Evolutionary conservation across 805 yeast genomes (phyloP).

Genomic region (Kuraishia molischiana): DNA sequence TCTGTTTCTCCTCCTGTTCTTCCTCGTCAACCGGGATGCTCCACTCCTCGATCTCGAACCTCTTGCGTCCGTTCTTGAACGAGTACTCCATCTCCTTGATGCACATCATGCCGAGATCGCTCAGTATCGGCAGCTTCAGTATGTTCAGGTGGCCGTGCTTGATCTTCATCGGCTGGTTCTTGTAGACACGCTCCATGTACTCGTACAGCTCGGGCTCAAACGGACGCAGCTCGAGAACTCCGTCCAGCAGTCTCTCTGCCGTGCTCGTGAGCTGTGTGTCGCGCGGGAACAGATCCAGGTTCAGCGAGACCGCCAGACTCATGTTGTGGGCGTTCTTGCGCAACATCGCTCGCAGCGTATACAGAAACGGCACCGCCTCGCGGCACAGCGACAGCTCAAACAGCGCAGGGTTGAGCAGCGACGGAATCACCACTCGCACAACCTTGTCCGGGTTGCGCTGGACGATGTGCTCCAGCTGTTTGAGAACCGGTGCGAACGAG

Average conservation of each 20-base stretch:
- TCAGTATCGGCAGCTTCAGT: conserved; percentile 57
- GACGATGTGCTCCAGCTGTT: conserved; percentile 33
- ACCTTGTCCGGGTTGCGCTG: conserved; percentile 33
- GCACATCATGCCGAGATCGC: conserved; percentile 76
- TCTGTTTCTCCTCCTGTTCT: conserved; percentile 24
- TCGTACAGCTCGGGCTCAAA: conserved; percentile 66
- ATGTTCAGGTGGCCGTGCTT: conserved; percentile 85
- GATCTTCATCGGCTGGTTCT: conserved; percentile 61
- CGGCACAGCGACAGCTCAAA: conserved; percentile 43
- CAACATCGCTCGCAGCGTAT: conserved; percentile 43
- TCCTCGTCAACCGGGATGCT: conserved; percentile 94
- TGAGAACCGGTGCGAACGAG: conserved; percentile 15
- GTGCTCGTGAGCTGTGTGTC: conserved; percentile 33
- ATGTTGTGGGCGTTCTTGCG: conserved; percentile 26
- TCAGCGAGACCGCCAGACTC: conserved; percentile 47
- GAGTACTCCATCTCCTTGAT: conserved; percentile 69
- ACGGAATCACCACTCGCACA: conserved; percentile 64
- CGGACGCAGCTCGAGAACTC: conserved; percentile 69
- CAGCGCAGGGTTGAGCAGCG: conserved; percentile 69
- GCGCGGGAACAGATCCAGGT: conserved; percentile 60
- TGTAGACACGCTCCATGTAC: conserved; percentile 58
- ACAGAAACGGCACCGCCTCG: conserved; percentile 50
- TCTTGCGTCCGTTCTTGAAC: conserved; percentile 73
- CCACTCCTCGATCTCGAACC: conserved; percentile 87
- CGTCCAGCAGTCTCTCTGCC: conserved; percentile 53